Evolutionary conservation across 768 basidiomycete species (phyloP), one percentile per base, ranked within the genome.

Genomic region (Boletus pseudopeckii): DNA sequence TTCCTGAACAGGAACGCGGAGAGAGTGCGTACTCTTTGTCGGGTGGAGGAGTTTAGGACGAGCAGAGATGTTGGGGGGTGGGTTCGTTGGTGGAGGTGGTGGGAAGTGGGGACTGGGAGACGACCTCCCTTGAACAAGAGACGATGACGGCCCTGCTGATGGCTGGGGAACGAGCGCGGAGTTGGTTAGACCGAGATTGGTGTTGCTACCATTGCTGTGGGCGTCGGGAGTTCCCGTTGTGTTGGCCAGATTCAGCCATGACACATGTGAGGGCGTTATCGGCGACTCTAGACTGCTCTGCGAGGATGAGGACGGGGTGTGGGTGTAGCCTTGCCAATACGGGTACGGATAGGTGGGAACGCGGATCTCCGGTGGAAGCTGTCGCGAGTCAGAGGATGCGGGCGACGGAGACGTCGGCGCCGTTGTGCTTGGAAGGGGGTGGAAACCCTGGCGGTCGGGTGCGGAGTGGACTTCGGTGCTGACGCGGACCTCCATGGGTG

Each of bases 21-120:
- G 64, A 15, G 76, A 77, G 38, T 75, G 76, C 9, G 75, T 71
- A 53, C 77, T 77, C 58, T 72, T 68, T 30, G 69, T 61, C 9
- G 64, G 53, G 20, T 66, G 60, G 15, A 67, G 44, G 26, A 74
- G 61, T 49, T 70, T 75, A 9, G 76, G 66, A 40, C 68, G 65
- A 50, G 70, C 53, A 45, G 47, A 45, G 20, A 63, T 32, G 5
- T 58, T 63, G 18, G 69, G 68, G 7, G 72, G 68, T 32, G 67
- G 62, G 44, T 66, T 64, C 20, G 66, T 64, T 14, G 64, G 42
- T n/a, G 69, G 69, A 5, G 69, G 71, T 15, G 69, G 69, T 2
- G 71, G 71, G n/a, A 71, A 72, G 42, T 72, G 54, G 11, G 68
- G 64, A 44, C 58, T 70, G 7, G 67, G 67, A 20, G 67, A 67